Conservation (phyloP, 1,284 basidiomycete genomes). For the Malassezia vespertilionis region DNA sequence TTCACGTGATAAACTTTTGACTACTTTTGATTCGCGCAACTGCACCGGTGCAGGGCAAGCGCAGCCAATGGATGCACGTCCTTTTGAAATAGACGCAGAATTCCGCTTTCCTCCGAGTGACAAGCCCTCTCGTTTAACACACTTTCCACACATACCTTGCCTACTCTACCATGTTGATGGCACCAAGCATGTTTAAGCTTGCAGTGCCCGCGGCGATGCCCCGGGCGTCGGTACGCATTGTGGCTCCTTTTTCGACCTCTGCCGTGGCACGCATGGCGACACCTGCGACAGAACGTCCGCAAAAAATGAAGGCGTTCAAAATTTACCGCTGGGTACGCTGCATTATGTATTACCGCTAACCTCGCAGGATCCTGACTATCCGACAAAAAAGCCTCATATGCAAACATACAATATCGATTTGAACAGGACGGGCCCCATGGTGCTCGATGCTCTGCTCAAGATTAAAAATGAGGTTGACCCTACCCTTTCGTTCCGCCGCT, state of each 20-base stretch:
- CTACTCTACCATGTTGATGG: slow-evolving; percentile 8
- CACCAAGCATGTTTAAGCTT: slow-evolving; percentile 6
- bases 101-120: slow-evolving; percentile 15
- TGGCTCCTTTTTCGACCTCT: slow-evolving; percentile 31
- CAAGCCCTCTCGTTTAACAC: not conserved
- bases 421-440: slow-evolving; percentile 92
- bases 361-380: slow-evolving; percentile 76
- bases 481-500: slow-evolving; percentile 88
- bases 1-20: too few relatives aligned
- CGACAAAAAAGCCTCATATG: slow-evolving; percentile 76
- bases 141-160: not conserved
- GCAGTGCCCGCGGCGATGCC: slow-evolving; percentile 1
- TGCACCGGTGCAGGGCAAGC: not conserved
- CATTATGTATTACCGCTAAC: not conserved
- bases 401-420: slow-evolving; percentile 88
- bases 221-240: not conserved
- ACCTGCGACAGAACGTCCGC: slow-evolving; percentile 30
- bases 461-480: slow-evolving; percentile 98
- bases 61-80: slow-evolving; percentile 1
- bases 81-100: slow-evolving; percentile 4
- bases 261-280: slow-evolving; percentile 35
- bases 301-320: slow-evolving; percentile 43
- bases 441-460: slow-evolving; percentile 80
- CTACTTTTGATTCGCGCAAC: not conserved
- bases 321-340: slow-evolving; percentile 44